Base-by-base conservation (phyloP, 2,329 filamentous ascomycete species). In the Claviceps cyperi region DNA sequence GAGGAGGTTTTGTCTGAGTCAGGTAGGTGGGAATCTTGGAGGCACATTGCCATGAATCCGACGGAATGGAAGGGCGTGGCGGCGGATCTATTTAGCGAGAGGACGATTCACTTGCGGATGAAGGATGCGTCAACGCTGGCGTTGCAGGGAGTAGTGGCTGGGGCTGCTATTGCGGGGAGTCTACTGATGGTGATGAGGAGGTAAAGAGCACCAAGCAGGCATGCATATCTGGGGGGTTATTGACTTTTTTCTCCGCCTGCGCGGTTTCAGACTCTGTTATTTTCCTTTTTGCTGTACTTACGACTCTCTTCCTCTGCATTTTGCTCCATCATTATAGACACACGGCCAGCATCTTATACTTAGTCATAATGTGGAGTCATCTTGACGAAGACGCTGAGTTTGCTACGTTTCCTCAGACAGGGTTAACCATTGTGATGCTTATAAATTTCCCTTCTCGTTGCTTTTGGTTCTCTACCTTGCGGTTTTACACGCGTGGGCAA, bases 81-180 rank as follows among this genome's bases (percentile, higher is more conserved):
- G 5, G 59, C 67, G 40, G 81, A 87, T 54, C 64, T 87, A 15
- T 78, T 75, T 65, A 86, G 83, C 64, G 80, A 87, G 50, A 72
- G 80, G 56, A 68, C 67, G 53, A 69, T 88, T 58, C 70, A 75
- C 46, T 59, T 87, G 53, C 76, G 77, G 43, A 85, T 86, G 71
- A 75, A 78, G 48, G 84, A 90, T 58, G 68, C 84, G 35, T 86
- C 84, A 2, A 65, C 83, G n/a, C 69, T 86, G 56, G 81, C 77
- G 46, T 66, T 87, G 37, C 78, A 89, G 64, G 77, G 83, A 50
- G 80, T 77, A 7, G 72, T 78, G 28, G 75, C 78, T 0, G 84
- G 85, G n/a, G 83, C 80, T 11, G 72, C 74, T 0, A 56, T 84
- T 15, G 76, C 75, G 48, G 76, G 74, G 37, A 64, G 77, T 39